Percentiles rank a stretch among this genome's conserved stretches.
phyloP scores from a whole-genome alignment of 306 rosid species.

The Cucumis melo region DNA sequence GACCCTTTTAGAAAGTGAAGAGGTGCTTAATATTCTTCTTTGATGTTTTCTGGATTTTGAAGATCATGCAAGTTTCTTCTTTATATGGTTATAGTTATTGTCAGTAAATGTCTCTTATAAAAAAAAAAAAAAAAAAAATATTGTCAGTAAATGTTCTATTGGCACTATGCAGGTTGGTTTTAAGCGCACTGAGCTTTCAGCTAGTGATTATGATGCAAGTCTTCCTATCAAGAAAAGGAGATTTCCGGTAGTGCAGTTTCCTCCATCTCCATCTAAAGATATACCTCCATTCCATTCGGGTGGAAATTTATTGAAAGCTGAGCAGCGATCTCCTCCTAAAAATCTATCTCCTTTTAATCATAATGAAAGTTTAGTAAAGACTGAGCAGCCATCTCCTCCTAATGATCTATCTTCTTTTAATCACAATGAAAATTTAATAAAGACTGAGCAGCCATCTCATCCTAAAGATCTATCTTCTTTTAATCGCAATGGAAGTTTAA shows the following conservation, averaged over 20 bases:
- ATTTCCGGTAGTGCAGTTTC: slow-evolving; percentile 36
- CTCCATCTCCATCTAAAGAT: slow-evolving; percentile 24
- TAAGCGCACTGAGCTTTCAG: slow-evolving; percentile 43
- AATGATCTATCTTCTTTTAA: slow-evolving; percentile 30
- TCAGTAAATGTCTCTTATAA: not conserved
- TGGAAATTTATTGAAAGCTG: no score
- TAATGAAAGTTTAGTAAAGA: no score
- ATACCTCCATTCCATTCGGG: no score
- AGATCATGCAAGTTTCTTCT: not conserved
- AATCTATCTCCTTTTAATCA: no score
- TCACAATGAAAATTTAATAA: slow-evolving; percentile 24
- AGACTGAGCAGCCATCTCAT: slow-evolving; percentile 26
- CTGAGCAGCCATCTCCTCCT: slow-evolving; percentile 6
- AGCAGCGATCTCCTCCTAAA: no score
- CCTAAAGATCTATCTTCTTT: slow-evolving; percentile 31
- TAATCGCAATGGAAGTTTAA: slow-evolving; percentile 23
- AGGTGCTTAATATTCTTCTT: slow-evolving; percentile 1
- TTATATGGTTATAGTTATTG: not conserved
- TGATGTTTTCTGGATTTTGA: not conserved
- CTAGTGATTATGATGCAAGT: slow-evolving; percentile 73
- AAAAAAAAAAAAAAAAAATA: no score
- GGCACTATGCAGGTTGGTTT: slow-evolving; percentile 72
- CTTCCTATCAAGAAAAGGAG: slow-evolving; percentile 95
- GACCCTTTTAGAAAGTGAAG: slow-evolving; percentile 3
- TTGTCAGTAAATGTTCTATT: slow-evolving; percentile 20